Evolutionary conservation across 163 green algal genomes (phyloP).

Genomic region (Coccomyxa subellipsoidea): DNA sequence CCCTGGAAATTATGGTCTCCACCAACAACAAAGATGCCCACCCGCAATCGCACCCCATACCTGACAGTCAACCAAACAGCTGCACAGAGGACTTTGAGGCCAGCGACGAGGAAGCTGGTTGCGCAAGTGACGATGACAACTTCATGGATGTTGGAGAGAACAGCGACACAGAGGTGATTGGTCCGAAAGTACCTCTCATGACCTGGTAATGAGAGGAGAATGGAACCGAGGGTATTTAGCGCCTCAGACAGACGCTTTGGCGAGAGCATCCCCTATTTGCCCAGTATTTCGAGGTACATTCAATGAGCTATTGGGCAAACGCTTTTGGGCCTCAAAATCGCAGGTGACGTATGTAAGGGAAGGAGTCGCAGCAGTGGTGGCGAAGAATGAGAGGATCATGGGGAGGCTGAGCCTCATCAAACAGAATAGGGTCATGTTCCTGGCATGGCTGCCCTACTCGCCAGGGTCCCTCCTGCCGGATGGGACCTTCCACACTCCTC

Average conservation of each 20-base stretch:
- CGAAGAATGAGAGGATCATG: conserved; percentile 41
- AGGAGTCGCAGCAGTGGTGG: conserved; percentile 46
- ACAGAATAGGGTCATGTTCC: conserved; percentile 46
- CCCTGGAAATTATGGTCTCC: not conserved
- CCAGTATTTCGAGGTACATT: too few relatives aligned
- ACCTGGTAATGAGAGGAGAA: not conserved
- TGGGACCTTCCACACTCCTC: conserved; percentile 17
- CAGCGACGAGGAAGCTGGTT: conserved; percentile 1
- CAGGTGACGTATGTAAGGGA: conserved; percentile 52
- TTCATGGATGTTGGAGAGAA: conserved; percentile 22
- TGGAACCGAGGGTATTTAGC: not conserved
- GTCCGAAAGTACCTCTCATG: not conserved
- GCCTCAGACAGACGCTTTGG: not conserved
- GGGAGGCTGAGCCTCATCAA: conserved; percentile 44
- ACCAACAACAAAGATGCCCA: not conserved
- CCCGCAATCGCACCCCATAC: not conserved
- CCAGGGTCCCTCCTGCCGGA: conserved; percentile 24
- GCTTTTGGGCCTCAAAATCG: not conserved
- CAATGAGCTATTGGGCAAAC: too few relatives aligned
- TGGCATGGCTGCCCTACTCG: conserved; percentile 49
- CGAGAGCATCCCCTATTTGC: too few relatives aligned
- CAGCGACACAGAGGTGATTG: conserved; percentile 21
- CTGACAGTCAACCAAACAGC: not conserved
- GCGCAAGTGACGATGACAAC: conserved; percentile 17
- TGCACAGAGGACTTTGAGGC: not conserved